Percentiles rank a stretch among this genome's conserved stretches.
phyloP scores from a whole-genome alignment of 495 filamentous ascomycete genomes.

The Extremus antarcticus region DNA sequence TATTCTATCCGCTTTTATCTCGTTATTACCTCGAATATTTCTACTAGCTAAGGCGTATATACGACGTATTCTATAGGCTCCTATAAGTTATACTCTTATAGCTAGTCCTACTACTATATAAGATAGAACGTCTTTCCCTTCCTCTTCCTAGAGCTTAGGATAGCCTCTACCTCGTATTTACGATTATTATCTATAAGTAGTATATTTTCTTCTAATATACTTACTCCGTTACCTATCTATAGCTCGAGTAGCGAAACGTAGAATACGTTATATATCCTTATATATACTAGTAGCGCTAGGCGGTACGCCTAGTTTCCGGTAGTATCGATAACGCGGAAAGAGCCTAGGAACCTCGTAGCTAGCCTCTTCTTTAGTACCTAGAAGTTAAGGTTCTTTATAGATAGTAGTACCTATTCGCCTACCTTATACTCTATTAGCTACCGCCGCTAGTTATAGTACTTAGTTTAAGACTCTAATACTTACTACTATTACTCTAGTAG shows the following conservation, averaged over 20 bases:
- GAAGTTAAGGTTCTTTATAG: slow-evolving; percentile 6
- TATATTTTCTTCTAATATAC: not conserved
- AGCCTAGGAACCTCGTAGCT: not conserved
- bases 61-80: not conserved
- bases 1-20: no score
- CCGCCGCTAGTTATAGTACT: not conserved
- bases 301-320: slow-evolving; percentile 3
- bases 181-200: not conserved
- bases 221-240: not conserved
- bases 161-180: not conserved
- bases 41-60: no score
- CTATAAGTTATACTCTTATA: not conserved
- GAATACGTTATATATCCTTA: not conserved
- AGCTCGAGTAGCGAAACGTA: slow-evolving; percentile 2
- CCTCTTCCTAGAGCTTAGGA: not conserved
- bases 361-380: slow-evolving; percentile 6
- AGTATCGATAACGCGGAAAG: not conserved
- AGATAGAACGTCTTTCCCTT: not conserved
- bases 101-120: slow-evolving; percentile 1
- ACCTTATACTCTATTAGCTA: not conserved
- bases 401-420: slow-evolving; percentile 2
- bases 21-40: no score
- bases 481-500: slow-evolving; percentile 1
- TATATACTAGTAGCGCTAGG: not conserved
- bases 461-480: not conserved